These are phyloP conservation scores for Pyrus hybrid DNA, from an alignment of 331 rosid species.

Conservation along the genomic window DNA sequence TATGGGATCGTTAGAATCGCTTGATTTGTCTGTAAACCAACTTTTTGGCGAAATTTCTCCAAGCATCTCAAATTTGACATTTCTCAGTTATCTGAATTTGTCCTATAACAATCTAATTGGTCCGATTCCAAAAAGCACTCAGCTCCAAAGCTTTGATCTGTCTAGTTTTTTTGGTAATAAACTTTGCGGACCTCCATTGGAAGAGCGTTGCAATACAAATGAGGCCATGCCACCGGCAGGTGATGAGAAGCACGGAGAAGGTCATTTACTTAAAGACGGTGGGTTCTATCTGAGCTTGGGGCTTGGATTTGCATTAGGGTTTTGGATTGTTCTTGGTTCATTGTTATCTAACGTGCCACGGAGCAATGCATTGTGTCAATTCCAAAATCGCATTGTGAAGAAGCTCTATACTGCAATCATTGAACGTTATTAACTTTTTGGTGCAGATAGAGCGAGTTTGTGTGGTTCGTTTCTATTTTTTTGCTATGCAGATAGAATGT, in stretches of 20 bases:
- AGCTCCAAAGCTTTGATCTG: neutral
- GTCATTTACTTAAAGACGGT: neutral
- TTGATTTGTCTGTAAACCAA: slow-evolving; percentile 9
- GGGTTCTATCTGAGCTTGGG: neutral
- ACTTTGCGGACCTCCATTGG: neutral
- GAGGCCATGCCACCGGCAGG: too few relatives aligned
- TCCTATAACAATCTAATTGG: slow-evolving; percentile 2
- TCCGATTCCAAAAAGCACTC: neutral
- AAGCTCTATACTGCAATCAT: too few relatives aligned
- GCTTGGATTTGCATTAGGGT: neutral
- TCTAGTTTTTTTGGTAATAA: neutral
- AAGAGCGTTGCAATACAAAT: too few relatives aligned
- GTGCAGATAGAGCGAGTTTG: too few relatives aligned
- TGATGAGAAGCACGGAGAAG: too few relatives aligned
- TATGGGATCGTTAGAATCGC: neutral
- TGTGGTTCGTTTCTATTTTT: too few relatives aligned
- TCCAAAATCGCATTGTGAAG: neutral
- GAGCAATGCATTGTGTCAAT: neutral
- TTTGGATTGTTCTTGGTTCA: neutral
- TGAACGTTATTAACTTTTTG: too few relatives aligned
- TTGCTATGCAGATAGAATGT: too few relatives aligned
- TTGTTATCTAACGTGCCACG: neutral
- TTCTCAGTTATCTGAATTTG: neutral
- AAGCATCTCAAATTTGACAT: neutral
- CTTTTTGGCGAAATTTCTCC: neutral